These are phyloP conservation scores for Aquilaria agallochum DNA, from an alignment of 441 rosid genomes.

Conservation along the genomic window DNA sequence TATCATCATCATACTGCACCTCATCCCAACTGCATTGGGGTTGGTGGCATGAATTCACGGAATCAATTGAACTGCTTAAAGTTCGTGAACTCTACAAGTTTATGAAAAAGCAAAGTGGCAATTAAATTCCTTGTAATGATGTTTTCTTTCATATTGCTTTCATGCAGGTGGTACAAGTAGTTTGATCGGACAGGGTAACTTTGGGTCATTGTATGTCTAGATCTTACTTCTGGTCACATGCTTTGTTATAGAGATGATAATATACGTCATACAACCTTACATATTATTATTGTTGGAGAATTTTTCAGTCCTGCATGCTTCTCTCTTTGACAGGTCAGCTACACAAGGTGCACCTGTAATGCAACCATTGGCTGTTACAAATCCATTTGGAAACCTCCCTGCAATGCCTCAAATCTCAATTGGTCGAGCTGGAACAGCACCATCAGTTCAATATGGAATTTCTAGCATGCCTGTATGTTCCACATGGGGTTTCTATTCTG, in stretches of 20 bases:
- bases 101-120: too few species aligned
- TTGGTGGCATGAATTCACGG: too few species aligned
- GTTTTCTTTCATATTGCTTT: conserved; percentile 19
- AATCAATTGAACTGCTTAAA: too few species aligned
- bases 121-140: conserved; percentile 2
- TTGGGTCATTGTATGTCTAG: conserved; percentile 51
- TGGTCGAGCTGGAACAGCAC: conserved; percentile 69
- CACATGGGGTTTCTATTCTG: conserved; percentile 14
- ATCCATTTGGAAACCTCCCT: conserved; percentile 95
- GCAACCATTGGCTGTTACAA: conserved; percentile 56
- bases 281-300: conserved; percentile 1
- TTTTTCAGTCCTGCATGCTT: conserved; percentile 3
- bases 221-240: conserved; percentile 4
- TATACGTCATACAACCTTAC: background rate
- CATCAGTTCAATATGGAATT: conserved; percentile 92
- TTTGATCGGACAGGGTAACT: conserved; percentile 46
- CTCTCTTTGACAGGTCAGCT: conserved; percentile 42
- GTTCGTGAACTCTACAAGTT: too few species aligned
- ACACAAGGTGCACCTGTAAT: conserved; percentile 36
- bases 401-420: conserved; percentile 89
- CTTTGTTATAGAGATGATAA: background rate
- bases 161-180: conserved; percentile 37
- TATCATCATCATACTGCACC: too few species aligned
- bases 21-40: too few species aligned
- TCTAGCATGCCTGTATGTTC: conserved; percentile 85